Percentiles rank a stretch among this genome's conserved stretches.
Evolutionary conservation across 345 rosid species (phyloP).

Genomic region (Eucalyptus marginata): DNA sequence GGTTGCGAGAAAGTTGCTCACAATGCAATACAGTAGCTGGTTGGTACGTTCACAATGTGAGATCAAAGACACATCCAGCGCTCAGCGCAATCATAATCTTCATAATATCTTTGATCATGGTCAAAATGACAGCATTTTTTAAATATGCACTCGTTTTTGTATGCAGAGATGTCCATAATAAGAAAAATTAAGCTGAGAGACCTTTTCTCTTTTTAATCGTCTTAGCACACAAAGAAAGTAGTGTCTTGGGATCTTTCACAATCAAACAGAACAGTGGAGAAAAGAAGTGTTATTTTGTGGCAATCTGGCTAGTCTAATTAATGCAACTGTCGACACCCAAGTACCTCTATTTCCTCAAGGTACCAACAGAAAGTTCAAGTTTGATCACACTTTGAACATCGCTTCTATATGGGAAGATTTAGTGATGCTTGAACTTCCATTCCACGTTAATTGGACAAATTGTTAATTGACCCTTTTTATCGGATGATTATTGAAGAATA

Average conservation of each 20-base stretch:
- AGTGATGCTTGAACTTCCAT: neutral
- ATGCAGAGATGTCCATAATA: neutral
- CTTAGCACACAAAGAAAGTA: neutral
- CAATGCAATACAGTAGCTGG: neutral
- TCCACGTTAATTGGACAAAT: neutral
- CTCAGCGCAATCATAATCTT: neutral
- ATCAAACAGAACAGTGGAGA: neutral
- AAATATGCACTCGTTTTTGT: fast-evolving
- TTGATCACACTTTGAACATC: neutral
- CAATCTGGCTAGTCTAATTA: neutral
- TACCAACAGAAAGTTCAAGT: neutral
- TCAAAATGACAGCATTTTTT: neutral
- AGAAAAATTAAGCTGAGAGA: neutral
- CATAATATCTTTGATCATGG: neutral
- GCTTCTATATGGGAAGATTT: neutral
- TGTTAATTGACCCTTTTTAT: neutral
- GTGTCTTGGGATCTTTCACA: neutral
- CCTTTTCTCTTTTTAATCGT: neutral
- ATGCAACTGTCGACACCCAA: neutral
- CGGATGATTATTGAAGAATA: neutral
- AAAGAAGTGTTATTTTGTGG: no score
- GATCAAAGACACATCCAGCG: neutral
- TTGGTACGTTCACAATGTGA: neutral
- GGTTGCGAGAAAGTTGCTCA: neutral
- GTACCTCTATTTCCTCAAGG: neutral